Conservation (phyloP, 768 basidiomycete genomes). For the Pisolithus sp. region DNA sequence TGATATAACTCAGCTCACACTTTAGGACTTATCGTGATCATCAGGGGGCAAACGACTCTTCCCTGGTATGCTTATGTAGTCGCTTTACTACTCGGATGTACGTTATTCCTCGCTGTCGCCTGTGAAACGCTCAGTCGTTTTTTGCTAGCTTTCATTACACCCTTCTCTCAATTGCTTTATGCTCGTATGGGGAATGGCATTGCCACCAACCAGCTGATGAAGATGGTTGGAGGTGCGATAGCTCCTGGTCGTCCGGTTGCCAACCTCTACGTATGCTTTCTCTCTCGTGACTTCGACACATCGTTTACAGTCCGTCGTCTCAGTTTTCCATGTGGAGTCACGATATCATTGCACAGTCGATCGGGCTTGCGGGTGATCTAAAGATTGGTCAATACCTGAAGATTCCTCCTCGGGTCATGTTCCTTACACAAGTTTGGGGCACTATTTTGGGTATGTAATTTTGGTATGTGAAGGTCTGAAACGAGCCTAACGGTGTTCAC, state of each 20-base stretch:
- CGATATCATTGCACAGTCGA: slow-evolving; percentile 50
- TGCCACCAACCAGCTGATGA: slow-evolving; percentile 55
- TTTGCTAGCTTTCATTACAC: slow-evolving; percentile 14
- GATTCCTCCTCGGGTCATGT: slow-evolving; percentile 61
- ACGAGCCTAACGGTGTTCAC: not conserved
- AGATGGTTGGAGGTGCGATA: slow-evolving; percentile 56
- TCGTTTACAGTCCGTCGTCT: no score
- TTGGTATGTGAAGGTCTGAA: not conserved
- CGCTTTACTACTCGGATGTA: slow-evolving; percentile 48
- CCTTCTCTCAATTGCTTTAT: slow-evolving; percentile 50
- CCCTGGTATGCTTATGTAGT: slow-evolving; percentile 59
- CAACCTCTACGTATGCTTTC: slow-evolving; percentile 52
- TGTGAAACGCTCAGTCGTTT: not conserved
- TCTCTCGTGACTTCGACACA: no score
- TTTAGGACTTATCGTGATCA: slow-evolving; percentile 47
- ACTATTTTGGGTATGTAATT: slow-evolving; percentile 12
- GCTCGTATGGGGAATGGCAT: slow-evolving; percentile 59
- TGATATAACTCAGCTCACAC: not conserved
- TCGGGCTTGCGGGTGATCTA: slow-evolving; percentile 42
- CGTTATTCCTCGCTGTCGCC: slow-evolving; percentile 25
- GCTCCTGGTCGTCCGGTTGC: slow-evolving; percentile 62
- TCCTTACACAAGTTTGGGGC: slow-evolving; percentile 49
- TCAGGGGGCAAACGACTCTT: slow-evolving; percentile 55
- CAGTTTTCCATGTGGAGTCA: slow-evolving; percentile 69
- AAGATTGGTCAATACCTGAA: slow-evolving; percentile 47